Percentiles rank a stretch among this genome's conserved stretches.
These are phyloP conservation scores for Colletotrichum chlorophyti DNA, from an alignment of 2,329 filamentous ascomycete species.

Conservation along the genomic window DNA sequence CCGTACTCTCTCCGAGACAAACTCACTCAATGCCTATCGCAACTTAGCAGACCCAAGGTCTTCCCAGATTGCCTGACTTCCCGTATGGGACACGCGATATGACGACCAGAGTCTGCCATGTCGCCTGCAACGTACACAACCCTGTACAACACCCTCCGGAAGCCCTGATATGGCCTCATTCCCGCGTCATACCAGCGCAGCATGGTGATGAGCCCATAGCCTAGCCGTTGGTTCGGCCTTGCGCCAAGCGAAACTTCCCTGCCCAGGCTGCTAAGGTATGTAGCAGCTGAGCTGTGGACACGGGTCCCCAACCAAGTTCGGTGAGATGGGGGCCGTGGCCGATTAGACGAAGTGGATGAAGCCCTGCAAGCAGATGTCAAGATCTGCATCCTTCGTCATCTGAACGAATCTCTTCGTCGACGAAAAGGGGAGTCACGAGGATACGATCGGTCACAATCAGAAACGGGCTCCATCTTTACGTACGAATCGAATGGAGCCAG, in stretches of 20 bases:
- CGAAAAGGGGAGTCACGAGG: background rate
- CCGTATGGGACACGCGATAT: background rate
- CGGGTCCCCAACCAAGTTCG: conserved; percentile 6
- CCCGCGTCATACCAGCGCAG: conserved; percentile 17
- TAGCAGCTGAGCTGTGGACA: background rate
- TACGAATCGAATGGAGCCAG: background rate
- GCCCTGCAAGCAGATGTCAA: conserved; percentile 13
- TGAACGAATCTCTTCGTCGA: background rate
- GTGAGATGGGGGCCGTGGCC: background rate
- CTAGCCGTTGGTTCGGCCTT: conserved; percentile 1
- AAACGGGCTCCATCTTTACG: background rate
- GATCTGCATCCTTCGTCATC: conserved; percentile 4
- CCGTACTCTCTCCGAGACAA: background rate
- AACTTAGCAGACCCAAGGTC: background rate
- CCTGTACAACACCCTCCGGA: background rate
- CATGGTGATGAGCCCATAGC: background rate
- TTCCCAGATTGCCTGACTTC: background rate
- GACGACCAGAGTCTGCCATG: background rate
- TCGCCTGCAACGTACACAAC: background rate
- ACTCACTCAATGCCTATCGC: background rate
- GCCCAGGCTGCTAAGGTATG: too few relatives aligned
- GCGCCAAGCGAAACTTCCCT: conserved; percentile 4
- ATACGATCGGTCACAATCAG: background rate
- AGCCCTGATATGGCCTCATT: conserved; percentile 12
- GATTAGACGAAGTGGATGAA: background rate